Evolutionary conservation across 495 filamentous ascomycete species (phyloP), one percentile per base, ranked within the genome.

Genomic region (Hypomontagnella submonticulosa): DNA sequence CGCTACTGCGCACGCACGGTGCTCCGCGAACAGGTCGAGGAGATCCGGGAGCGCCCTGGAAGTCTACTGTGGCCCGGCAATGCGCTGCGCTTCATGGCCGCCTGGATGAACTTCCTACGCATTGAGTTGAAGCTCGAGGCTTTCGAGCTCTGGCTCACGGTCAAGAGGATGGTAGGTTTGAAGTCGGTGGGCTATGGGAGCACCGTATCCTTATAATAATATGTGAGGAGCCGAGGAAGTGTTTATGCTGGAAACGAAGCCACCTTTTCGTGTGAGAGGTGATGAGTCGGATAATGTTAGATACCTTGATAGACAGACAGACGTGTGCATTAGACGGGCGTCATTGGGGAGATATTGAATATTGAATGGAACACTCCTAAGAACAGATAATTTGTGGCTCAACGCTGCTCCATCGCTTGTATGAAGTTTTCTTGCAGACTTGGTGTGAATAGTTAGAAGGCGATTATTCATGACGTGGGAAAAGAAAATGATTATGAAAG

Each of bases 1-100:
- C 84, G 90, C 34, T 99, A 98, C 77, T 97, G 94, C 69, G 89
- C 91, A 4, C 85, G 91, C 32, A 92, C 91, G 0, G 92, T 98
- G 6, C 95, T 92, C 68, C 83, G 91, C 63, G 96, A 98, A 73
- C 87, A 93, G 69, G 79, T 96, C 36, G 93, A 97, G 47, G 74
- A 80, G 13, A 86, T 96, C 53, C 70, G 78, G 13, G 43, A 63
- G 47, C 54, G 65, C 2, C 73, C 63, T 6, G 81, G 83, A 0
- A 81, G 78, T 43, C 61, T 84, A 5, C 71, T 77, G 11, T 80
- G 81, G 77, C 83, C 82, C 3, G 71, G 72, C n/a, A 86, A 85
- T 56, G 66, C 79, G n/a, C 27, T 84, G 12, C 49, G 76, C 2
- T 69, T 83, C 34, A 36, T 84, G 16, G 75, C 75, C 0, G 84